phyloP scores from a whole-genome alignment of 148 eudicot genomes.

The Chenopodium quinoa region DNA sequence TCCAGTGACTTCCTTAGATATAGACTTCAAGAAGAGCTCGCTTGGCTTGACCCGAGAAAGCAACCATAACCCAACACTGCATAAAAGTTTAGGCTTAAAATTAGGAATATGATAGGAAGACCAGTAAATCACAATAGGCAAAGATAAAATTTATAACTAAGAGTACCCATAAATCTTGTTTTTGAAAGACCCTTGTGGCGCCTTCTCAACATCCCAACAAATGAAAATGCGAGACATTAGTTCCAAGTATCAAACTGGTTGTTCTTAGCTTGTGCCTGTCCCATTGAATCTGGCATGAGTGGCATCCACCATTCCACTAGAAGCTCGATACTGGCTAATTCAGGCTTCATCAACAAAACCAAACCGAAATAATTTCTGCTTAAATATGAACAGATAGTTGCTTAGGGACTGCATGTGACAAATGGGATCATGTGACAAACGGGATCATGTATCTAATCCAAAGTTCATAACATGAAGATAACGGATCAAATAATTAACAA shows the following conservation, averaged over 20 bases:
- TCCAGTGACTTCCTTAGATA: constrained; percentile 68
- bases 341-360: not conserved
- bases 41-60: constrained; percentile 90
- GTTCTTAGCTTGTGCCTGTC: not conserved
- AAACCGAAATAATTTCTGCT: not conserved
- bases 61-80: constrained; percentile 76
- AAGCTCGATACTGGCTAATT: not conserved
- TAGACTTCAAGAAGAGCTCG: constrained; percentile 87
- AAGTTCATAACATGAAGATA: too few relatives aligned
- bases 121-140: constrained; percentile 1
- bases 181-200: constrained; percentile 80
- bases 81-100: constrained; percentile 11
- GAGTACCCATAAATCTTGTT: constrained; percentile 88
- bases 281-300: not conserved
- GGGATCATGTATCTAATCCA: too few relatives aligned
- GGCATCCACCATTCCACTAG: not conserved
- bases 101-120: constrained; percentile 7
- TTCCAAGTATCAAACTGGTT: not conserved
- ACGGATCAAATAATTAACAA: too few relatives aligned
- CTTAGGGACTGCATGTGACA: too few relatives aligned
- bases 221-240: not conserved
- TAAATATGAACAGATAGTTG: too few relatives aligned
- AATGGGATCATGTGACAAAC: too few relatives aligned
- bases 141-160: constrained; percentile 24
- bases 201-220: constrained; percentile 30